Evolutionary conservation across 2,329 filamentous ascomycete genomes (phyloP).

Genomic region (Arthrobotrys megalospora): DNA sequence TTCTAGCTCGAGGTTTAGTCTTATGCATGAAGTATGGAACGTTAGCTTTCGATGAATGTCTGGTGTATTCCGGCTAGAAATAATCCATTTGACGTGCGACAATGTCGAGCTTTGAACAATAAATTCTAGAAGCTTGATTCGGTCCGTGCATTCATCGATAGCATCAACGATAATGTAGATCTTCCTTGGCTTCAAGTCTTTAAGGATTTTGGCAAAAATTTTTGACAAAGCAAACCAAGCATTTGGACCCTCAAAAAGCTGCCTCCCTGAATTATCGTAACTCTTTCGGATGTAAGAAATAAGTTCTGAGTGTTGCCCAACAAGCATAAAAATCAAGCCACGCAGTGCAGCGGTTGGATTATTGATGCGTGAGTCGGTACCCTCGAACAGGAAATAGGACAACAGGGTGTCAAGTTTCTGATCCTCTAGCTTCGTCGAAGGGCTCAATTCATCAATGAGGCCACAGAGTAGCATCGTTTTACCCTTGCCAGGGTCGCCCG

Average conservation of each 20-base stretch:
- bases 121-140: constrained; percentile 66
- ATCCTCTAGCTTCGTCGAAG: not conserved
- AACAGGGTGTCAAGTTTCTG: not conserved
- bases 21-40: constrained; percentile 61
- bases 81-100: constrained; percentile 68
- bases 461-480: constrained; percentile 69
- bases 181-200: constrained; percentile 65
- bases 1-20: constrained; percentile 67
- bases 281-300: constrained; percentile 66
- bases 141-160: constrained; percentile 69
- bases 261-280: constrained; percentile 66
- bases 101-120: constrained; percentile 64
- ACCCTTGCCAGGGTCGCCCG: constrained; percentile 68
- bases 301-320: constrained; percentile 65
- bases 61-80: constrained; percentile 69
- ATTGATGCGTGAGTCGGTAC: constrained; percentile 64
- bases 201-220: constrained; percentile 68
- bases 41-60: constrained; percentile 67
- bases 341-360: constrained; percentile 66
- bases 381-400: constrained; percentile 67
- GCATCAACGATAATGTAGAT: constrained; percentile 69
- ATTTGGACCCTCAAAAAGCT: constrained; percentile 67
- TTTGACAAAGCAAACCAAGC: constrained; percentile 66
- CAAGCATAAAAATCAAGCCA: constrained; percentile 66
- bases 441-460: constrained; percentile 66